Conservation (phyloP, 1,139 yeast genomes). For the Scheffersomyces quercinus region DNA sequence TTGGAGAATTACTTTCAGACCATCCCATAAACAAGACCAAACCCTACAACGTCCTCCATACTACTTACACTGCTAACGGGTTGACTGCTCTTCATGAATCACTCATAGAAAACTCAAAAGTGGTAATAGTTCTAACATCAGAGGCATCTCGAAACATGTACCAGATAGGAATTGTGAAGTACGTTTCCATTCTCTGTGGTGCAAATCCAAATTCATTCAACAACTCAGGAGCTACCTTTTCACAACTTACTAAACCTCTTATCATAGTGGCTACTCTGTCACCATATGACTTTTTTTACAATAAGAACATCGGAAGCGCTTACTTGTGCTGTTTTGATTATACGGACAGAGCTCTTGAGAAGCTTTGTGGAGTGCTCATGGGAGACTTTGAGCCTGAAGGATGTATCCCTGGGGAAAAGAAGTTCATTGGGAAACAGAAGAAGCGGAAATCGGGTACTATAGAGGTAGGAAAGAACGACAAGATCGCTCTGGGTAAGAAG, state of each 20-base stretch:
- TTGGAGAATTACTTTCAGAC: conserved; percentile 43
- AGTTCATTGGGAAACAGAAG: conserved; percentile 29
- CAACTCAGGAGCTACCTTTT: conserved; percentile 16
- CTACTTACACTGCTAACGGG: conserved; percentile 68
- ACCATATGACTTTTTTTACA: conserved; percentile 63
- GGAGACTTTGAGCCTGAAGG: conserved; percentile 57
- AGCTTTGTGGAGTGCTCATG: conserved; percentile 54
- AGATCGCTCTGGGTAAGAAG: conserved; percentile 10
- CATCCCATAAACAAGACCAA: conserved; percentile 30
- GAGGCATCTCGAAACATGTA: conserved; percentile 67
- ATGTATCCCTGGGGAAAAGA: conserved; percentile 56
- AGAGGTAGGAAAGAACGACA: conserved; percentile 14
- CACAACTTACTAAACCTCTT: conserved; percentile 49
- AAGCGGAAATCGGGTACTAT: conserved; percentile 11
- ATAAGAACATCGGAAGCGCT: conserved; percentile 55
- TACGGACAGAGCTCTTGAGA: conserved; percentile 51
- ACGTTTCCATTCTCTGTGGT: conserved; percentile 57
- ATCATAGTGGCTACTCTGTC: conserved; percentile 64
- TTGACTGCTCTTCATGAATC: conserved; percentile 59
- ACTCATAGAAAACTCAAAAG: conserved; percentile 54
- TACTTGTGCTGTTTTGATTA: conserved; percentile 66
- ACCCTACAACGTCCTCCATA: conserved; percentile 54
- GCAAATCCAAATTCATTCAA: conserved; percentile 41
- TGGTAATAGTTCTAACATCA: conserved; percentile 59
- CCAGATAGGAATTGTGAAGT: conserved; percentile 65